Conservation (phyloP, 1,139 yeast species). For the Arxiozyma slooffiae region DNA sequence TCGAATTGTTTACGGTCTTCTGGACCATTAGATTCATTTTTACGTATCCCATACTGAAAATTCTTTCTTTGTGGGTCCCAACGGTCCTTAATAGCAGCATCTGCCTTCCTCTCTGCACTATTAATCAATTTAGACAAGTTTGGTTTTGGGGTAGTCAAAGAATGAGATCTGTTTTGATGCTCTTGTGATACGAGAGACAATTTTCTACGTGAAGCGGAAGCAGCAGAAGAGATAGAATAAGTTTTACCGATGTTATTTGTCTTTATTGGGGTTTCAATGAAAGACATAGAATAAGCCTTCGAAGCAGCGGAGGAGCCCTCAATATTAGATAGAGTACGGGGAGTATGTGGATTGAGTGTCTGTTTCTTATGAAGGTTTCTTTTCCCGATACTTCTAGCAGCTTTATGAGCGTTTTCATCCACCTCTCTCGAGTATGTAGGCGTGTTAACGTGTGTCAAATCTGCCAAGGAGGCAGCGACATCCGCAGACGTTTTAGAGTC, state of each 20-base stretch:
- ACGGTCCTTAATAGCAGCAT: constrained; percentile 20
- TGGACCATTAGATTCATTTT: constrained; percentile 7
- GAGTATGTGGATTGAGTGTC: constrained; percentile 2
- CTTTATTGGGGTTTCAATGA: constrained; percentile 20
- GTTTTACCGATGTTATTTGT: constrained; percentile 16
- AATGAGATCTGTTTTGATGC: not conserved
- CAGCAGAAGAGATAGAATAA: constrained; percentile 17
- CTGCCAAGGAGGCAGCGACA: constrained; percentile 67
- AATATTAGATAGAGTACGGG: not conserved
- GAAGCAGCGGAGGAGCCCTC: constrained; percentile 24
- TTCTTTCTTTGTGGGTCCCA: constrained; percentile 20
- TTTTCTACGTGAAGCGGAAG: constrained; percentile 6
- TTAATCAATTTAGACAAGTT: constrained; percentile 24
- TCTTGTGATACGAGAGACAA: not conserved
- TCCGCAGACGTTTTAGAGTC: constrained; percentile 45
- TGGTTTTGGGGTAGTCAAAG: constrained; percentile 14
- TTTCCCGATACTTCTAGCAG: constrained; percentile 22
- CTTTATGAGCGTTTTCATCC: constrained; percentile 28
- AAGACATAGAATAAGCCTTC: constrained; percentile 24
- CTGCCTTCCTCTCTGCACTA: constrained; percentile 28
- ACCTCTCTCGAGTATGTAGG: constrained; percentile 57
- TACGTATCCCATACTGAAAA: constrained; percentile 18
- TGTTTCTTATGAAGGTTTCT: not conserved
- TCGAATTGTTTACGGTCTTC: constrained; percentile 5
- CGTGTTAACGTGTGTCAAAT: constrained; percentile 53